Evolutionary conservation across 169 alveolate genomes (phyloP).

Genomic region (Cryptosporidium tyzzeri): DNA sequence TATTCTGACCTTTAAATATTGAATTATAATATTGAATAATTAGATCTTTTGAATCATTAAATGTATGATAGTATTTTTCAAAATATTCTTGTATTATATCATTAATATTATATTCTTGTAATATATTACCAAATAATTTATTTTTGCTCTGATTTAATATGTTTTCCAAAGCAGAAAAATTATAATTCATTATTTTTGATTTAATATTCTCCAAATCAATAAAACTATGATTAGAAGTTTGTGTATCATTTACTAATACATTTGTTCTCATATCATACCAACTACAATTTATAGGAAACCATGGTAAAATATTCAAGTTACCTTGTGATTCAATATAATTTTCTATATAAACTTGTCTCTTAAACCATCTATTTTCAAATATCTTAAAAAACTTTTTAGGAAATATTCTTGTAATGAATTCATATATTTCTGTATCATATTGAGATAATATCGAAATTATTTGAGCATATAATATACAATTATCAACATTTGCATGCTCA

Average conservation of each 20-base stretch:
- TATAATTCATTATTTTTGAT: background rate
- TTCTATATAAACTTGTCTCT: background rate
- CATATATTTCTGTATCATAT: conserved; percentile 46
- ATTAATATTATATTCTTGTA: background rate
- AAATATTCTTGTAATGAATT: conserved; percentile 23
- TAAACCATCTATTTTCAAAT: conserved; percentile 43
- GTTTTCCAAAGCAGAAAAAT: background rate
- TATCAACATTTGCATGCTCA: background rate
- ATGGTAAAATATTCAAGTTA: conserved; percentile 19
- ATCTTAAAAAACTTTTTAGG: conserved; percentile 45
- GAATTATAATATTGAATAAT: background rate
- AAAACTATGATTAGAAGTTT: background rate
- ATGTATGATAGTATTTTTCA: background rate
- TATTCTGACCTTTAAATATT: background rate
- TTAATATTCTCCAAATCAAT: background rate
- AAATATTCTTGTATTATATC: background rate
- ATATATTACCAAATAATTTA: background rate
- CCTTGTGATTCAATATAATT: background rate
- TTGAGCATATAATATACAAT: conserved; percentile 59
- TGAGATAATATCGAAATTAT: conserved; percentile 61
- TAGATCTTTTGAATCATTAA: background rate
- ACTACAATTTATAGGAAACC: conserved; percentile 64
- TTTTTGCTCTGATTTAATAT: background rate
- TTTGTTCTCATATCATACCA: conserved; percentile 63
- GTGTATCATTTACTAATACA: conserved; percentile 1